Conservation (phyloP, 768 basidiomycete species). For the Russula sp. region DNA sequence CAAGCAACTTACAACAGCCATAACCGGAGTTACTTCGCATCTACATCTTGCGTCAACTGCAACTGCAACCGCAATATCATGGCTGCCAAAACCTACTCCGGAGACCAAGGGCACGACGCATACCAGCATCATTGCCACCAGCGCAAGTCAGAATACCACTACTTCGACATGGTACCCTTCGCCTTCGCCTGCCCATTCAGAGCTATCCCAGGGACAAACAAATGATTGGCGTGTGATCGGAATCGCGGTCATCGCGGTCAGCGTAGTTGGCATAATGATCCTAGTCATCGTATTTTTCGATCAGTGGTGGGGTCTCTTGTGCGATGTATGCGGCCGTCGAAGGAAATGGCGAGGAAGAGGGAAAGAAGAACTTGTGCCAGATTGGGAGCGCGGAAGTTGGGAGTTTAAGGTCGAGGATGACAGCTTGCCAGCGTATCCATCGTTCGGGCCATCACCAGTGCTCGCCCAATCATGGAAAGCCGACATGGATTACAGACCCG, state of each 20-base stretch:
- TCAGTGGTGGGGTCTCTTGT: constrained; percentile 56
- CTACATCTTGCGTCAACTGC: not conserved
- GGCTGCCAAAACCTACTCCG: not conserved
- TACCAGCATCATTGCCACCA: not conserved
- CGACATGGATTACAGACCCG: not conserved
- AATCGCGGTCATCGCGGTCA: constrained; percentile 56
- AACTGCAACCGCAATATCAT: not conserved
- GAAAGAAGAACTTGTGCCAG: constrained; percentile 52
- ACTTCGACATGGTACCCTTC: not conserved
- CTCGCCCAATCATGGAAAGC: not conserved
- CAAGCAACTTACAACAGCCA: not conserved
- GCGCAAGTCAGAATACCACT: not conserved
- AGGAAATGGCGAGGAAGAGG: constrained; percentile 25
- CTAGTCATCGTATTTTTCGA: constrained; percentile 63
- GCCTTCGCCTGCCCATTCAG: not conserved
- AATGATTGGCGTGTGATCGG: constrained; percentile 64
- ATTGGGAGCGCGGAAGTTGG: constrained; percentile 58
- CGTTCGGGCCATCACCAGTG: constrained; percentile 23
- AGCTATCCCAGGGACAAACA: constrained; percentile 10
- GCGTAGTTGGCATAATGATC: constrained; percentile 46
- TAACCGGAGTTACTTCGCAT: not conserved
- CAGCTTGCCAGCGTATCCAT: constrained; percentile 27
- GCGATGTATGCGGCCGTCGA: constrained; percentile 40
- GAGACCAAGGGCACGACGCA: not conserved
- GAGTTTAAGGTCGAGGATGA: constrained; percentile 32